Percentiles rank a stretch among this genome's conserved stretches.
Evolutionary conservation across 2,329 filamentous ascomycete genomes (phyloP).

Genomic region (Colletotrichum limetticola): DNA sequence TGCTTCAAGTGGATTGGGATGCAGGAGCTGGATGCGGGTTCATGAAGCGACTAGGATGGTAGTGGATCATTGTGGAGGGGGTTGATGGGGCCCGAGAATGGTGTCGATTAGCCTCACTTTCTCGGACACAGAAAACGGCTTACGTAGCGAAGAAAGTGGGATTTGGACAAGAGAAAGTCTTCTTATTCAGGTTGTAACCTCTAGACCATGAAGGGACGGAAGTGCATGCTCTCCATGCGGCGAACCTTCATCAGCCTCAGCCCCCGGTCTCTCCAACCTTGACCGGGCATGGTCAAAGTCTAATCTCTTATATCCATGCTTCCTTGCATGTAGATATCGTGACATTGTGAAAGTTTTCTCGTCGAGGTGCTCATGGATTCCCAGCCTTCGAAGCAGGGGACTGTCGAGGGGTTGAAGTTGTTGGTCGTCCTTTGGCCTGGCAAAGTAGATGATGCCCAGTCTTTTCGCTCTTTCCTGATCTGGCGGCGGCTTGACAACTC

Average conservation of each 20-base stretch:
- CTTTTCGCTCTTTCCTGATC: conserved; percentile 44
- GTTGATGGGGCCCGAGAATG: neutral
- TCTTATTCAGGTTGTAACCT: neutral
- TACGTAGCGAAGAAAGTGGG: neutral
- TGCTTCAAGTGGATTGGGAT: too few species aligned
- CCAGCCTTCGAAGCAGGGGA: neutral
- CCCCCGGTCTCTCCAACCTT: neutral
- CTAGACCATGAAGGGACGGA: neutral
- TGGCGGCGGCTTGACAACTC: conserved; percentile 45
- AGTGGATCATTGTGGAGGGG: neutral
- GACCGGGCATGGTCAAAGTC: neutral
- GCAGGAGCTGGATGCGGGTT: neutral
- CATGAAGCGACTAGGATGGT: neutral
- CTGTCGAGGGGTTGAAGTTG: neutral
- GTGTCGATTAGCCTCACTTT: neutral
- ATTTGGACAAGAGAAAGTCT: neutral
- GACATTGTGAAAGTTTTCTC: neutral
- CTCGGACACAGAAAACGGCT: neutral
- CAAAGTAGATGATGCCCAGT: conserved; percentile 48
- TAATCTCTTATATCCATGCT: conserved; percentile 2
- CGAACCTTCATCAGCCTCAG: too few species aligned
- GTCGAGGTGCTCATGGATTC: neutral
- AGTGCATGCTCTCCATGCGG: neutral
- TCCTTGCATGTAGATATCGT: neutral
- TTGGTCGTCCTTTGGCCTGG: conserved; percentile 41